These are phyloP conservation scores for Globisporangium perplexum DNA, from an alignment of 352 stramenopile species.

Conservation along the genomic window DNA sequence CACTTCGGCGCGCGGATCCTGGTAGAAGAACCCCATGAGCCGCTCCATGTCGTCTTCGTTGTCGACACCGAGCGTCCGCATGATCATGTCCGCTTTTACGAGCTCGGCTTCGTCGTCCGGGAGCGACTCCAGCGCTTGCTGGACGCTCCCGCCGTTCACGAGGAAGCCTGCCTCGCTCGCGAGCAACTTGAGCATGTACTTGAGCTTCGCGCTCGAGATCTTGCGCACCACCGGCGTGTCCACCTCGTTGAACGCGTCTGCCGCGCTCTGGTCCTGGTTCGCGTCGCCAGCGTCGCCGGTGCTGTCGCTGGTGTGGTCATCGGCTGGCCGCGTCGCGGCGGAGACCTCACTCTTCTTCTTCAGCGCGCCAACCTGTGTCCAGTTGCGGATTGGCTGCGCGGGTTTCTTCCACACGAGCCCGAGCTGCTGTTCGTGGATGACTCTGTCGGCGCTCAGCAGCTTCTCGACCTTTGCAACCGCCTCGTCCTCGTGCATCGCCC, in stretches of 20 bases:
- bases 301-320: slow-evolving; percentile 4
- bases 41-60: slow-evolving; percentile 84
- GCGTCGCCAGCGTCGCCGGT: slow-evolving; percentile 2
- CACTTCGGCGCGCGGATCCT: slow-evolving; percentile 57
- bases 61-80: slow-evolving; percentile 79
- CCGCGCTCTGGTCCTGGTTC: slow-evolving; percentile 11
- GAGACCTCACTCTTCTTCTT: slow-evolving; percentile 20
- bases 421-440: slow-evolving; percentile 91
- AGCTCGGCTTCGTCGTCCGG: slow-evolving; percentile 76
- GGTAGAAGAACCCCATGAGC: slow-evolving; percentile 75
- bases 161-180: slow-evolving; percentile 85
- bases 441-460: slow-evolving; percentile 82
- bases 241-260: slow-evolving; percentile 44
- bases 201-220: slow-evolving; percentile 79
- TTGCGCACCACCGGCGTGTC: slow-evolving; percentile 43
- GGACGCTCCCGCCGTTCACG: slow-evolving; percentile 66
- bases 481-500: slow-evolving; percentile 91
- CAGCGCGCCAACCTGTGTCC: slow-evolving; percentile 28
- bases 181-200: slow-evolving; percentile 87
- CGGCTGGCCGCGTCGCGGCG: slow-evolving; percentile 2
- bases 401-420: slow-evolving; percentile 74
- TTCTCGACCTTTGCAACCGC: slow-evolving; percentile 79
- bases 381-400: slow-evolving; percentile 40
- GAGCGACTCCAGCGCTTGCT: slow-evolving; percentile 69
- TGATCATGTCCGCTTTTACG: slow-evolving; percentile 85